Percentiles rank a stretch among this genome's conserved stretches.
phyloP scores from a whole-genome alignment of 2,329 filamentous ascomycete genomes.

The Niveomyces coronatus region DNA sequence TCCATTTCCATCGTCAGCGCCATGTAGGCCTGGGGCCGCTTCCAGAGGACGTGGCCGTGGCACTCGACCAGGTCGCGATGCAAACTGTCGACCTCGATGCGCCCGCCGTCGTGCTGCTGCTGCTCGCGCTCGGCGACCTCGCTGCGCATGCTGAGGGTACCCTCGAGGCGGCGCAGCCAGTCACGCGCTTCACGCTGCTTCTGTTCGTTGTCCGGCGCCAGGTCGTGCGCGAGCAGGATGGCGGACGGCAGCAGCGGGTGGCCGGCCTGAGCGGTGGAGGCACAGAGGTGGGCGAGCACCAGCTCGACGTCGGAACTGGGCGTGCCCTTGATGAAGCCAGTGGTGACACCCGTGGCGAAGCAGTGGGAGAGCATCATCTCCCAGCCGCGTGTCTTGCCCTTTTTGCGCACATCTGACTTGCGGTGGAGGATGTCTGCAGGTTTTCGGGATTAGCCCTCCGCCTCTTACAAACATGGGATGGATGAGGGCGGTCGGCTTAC shows the following conservation, averaged over 20 bases:
- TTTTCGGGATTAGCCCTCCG: conserved; percentile 1
- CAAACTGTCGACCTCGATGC: conserved; percentile 49
- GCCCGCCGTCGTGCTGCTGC: conserved; percentile 40
- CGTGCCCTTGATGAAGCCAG: conserved; percentile 53
- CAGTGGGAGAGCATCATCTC: conserved; percentile 52
- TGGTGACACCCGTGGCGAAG: conserved; percentile 44
- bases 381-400: conserved; percentile 53
- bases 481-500: conserved; percentile 24
- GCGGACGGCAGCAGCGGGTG: conserved; percentile 50
- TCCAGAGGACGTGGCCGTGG: conserved; percentile 52
- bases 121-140: conserved; percentile 47
- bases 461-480: too few species aligned
- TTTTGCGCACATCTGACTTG: conserved; percentile 57
- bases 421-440: conserved; percentile 47
- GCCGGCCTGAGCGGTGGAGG: conserved; percentile 37
- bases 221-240: conserved; percentile 48
- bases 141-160: conserved; percentile 49
- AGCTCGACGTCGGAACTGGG: conserved; percentile 42
- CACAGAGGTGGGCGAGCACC: conserved; percentile 38
- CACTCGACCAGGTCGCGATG: conserved; percentile 55
- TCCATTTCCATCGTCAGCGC: conserved; percentile 41
- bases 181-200: conserved; percentile 54
- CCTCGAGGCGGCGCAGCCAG: conserved; percentile 50
- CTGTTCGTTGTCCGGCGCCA: conserved; percentile 44
- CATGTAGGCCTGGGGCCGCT: conserved; percentile 50